Base-by-base conservation (phyloP, 2,329 filamentous ascomycete species). In the Microdochium paspali region DNA sequence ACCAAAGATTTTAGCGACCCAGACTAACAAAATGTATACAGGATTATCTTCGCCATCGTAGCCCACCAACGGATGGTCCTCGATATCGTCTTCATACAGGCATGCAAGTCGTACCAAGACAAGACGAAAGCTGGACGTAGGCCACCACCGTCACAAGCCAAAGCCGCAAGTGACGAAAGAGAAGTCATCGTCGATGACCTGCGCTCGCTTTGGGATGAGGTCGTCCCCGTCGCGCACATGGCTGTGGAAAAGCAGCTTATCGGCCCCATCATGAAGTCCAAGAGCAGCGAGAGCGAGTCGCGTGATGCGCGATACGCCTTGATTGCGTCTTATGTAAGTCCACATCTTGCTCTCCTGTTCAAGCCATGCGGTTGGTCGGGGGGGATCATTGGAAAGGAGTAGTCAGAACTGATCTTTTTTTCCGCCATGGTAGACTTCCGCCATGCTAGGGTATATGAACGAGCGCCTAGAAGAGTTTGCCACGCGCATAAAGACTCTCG, bases 201-300 rank as follows among this genome's bases (percentile, higher is more conserved):
- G 32, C 56, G 59, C 23, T 62, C 58, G 24, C 52, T 64, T 1
- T 62, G 60, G 61, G 61, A 64, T 31, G 61, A 64, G 49, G 58
- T 62, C 30, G 56, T 62, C 21, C 61, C 61, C 6, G 61, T 64
- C 7, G 59, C 61, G 1, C 59, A 64, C 47, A 64, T 64, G 61
- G 59, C 58, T 3, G 61, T 61, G 7, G 59, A 62, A 31, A 58
- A 57, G 21, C 55, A 63, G 24, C 60, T 57, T 31, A 53, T 62
- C 10, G 53, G 54, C 13, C 60, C 59, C 2, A 53, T 62, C 39
- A 26, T 55, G n/a, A 45, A 51, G 21, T 45, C 47, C 47, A 48
- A 23, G 21, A 45, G n/a, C 46, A 48, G 7, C 47, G 47, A 12
- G 35, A 40, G 35, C 18, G 20, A 45, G 3, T 21, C 18, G 21